These are phyloP conservation scores for Pythium aquatile DNA, from an alignment of 352 stramenopile species.

Conservation along the genomic window DNA sequence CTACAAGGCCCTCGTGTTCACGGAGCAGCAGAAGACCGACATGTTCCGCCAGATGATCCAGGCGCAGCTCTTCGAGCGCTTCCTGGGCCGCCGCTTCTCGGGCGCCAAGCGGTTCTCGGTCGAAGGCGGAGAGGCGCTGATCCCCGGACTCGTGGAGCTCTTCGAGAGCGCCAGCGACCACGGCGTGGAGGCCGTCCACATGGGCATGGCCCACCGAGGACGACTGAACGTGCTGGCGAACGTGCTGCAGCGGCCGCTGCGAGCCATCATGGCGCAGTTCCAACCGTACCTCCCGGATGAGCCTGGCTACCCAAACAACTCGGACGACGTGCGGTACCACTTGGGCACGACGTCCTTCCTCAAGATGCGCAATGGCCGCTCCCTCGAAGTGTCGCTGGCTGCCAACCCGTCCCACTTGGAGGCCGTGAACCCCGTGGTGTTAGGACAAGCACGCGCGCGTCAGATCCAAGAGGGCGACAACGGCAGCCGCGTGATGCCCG, in stretches of 20 bases:
- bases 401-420: slow-evolving; percentile 99
- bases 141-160: slow-evolving; percentile 94
- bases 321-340: slow-evolving; percentile 88
- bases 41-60: slow-evolving; percentile 95
- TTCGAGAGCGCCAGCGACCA: slow-evolving; percentile 94
- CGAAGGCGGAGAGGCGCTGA: slow-evolving; percentile 96
- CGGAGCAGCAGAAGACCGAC: slow-evolving; percentile 89
- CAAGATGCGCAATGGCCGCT: slow-evolving; percentile 61
- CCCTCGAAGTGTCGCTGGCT: slow-evolving; percentile 86
- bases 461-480: slow-evolving; percentile 86
- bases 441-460: slow-evolving; percentile 94
- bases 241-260: slow-evolving; percentile 96
- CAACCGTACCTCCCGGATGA: slow-evolving; percentile 85
- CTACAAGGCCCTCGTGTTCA: slow-evolving; percentile 60
- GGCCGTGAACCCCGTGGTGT: slow-evolving; percentile 97
- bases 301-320: slow-evolving; percentile 84
- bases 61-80: slow-evolving; percentile 97
- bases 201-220: slow-evolving; percentile 98
- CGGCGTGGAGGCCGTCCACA: slow-evolving; percentile 96
- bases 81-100: slow-evolving; percentile 94
- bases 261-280: slow-evolving; percentile 91
- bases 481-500: slow-evolving; percentile 91
- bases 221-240: slow-evolving; percentile 98
- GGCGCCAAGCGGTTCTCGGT: slow-evolving; percentile 98
- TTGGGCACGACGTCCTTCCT: slow-evolving; percentile 77